These are phyloP conservation scores for Dioscorea dumetorum DNA, from an alignment of 106 monocot species.

Conservation along the genomic window DNA sequence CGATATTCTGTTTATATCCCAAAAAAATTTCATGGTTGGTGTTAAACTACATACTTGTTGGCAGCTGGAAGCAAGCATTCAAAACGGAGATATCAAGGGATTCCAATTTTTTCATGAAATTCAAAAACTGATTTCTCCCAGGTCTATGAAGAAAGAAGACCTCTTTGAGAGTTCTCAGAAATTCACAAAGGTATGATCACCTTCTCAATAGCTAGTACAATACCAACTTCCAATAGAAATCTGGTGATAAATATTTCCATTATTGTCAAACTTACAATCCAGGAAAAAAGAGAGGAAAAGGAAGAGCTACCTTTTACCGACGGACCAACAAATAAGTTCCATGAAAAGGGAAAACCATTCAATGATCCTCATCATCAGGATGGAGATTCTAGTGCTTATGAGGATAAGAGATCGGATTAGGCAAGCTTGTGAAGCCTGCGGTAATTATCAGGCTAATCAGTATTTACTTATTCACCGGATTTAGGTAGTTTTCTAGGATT, in stretches of 20 bases:
- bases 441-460: too few relatives aligned
- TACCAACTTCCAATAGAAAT: neutral
- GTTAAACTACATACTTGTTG: neutral
- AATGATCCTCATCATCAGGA: constrained; percentile 7
- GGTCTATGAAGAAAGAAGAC: constrained; percentile 12
- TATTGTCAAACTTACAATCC: neutral
- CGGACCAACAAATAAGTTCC: constrained; percentile 17
- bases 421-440: too few relatives aligned
- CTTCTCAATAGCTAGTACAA: neutral
- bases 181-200: neutral
- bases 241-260: neutral
- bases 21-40: neutral
- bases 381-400: neutral
- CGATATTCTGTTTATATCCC: neutral
- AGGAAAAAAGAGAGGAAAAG: constrained; percentile 13
- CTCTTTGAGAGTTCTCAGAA: neutral
- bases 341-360: constrained; percentile 14
- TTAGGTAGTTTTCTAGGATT: too few relatives aligned
- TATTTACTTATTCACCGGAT: too few relatives aligned
- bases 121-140: constrained; percentile 5
- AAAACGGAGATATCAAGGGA: constrained; percentile 42
- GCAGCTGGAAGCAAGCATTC: constrained; percentile 55
- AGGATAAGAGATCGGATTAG: constrained; percentile 12
- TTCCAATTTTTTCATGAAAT: constrained; percentile 19
- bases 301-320: constrained; percentile 24